phyloP scores from a whole-genome alignment of 164 flowering plant species.

The Paratinospora sagittata region DNA sequence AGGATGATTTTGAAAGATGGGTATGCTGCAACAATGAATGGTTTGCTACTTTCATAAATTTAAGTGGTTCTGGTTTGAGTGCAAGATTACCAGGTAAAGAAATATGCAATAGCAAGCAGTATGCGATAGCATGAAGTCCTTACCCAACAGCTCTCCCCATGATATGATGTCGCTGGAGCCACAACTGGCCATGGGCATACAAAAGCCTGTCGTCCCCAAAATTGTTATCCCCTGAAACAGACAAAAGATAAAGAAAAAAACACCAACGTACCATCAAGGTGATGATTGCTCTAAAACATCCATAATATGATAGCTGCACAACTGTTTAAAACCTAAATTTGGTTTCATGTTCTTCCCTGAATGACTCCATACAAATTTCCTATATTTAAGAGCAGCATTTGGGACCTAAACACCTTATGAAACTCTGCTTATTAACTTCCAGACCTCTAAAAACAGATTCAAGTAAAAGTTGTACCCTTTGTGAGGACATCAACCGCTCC shows the following conservation, averaged over 20 bases:
- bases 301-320: background rate
- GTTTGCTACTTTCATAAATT: background rate
- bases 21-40: background rate
- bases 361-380: background rate
- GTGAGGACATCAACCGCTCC: constrained; percentile 33
- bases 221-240: constrained; percentile 54
- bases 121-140: constrained; percentile 6
- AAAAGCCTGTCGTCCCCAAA: constrained; percentile 58
- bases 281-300: background rate
- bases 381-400: background rate
- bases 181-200: constrained; percentile 66
- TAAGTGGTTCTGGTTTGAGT: background rate
- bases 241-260: background rate
- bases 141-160: constrained; percentile 83
- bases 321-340: background rate
- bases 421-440: background rate
- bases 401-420: background rate
- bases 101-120: background rate
- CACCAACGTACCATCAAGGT: background rate
- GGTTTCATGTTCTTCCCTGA: background rate
- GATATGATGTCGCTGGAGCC: constrained; percentile 68
- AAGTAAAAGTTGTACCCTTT: constrained; percentile 28
- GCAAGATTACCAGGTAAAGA: background rate
- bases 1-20: constrained; percentile 1
- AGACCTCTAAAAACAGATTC: background rate